phyloP scores from a whole-genome alignment of 73 alveolate species.

The Paraurostyla sp. region DNA sequence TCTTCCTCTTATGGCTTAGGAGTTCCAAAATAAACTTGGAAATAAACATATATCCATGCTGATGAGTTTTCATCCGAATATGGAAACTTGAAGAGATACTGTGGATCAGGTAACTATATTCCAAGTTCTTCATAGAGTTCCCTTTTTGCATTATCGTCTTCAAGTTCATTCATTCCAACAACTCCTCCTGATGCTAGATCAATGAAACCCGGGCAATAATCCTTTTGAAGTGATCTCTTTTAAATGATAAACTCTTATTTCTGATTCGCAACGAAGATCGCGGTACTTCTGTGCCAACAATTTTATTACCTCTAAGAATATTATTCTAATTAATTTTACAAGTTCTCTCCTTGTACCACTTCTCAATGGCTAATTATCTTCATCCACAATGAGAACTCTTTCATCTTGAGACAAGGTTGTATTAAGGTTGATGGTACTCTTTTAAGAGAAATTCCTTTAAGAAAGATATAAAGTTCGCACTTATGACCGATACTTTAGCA shows the following conservation, averaged over 20 bases:
- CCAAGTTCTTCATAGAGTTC: slow-evolving; percentile 80
- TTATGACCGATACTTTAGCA: too few relatives aligned
- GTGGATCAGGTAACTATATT: slow-evolving; percentile 25
- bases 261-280: slow-evolving; percentile 69
- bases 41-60: slow-evolving; percentile 67
- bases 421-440: background rate
- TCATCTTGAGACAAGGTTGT: slow-evolving; percentile 57
- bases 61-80: slow-evolving; percentile 44
- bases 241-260: slow-evolving; percentile 73
- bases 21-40: slow-evolving; percentile 48
- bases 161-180: background rate
- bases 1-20: slow-evolving; percentile 23
- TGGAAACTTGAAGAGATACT: slow-evolving; percentile 46
- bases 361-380: slow-evolving; percentile 71
- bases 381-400: slow-evolving; percentile 73
- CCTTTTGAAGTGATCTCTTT: slow-evolving; percentile 80
- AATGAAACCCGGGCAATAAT: slow-evolving; percentile 88
- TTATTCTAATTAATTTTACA: background rate
- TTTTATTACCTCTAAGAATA: slow-evolving; percentile 61
- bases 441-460: background rate
- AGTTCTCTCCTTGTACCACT: slow-evolving; percentile 74
- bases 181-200: slow-evolving; percentile 90
- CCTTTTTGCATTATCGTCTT: slow-evolving; percentile 59
- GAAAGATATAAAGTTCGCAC: too few relatives aligned
- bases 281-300: slow-evolving; percentile 85